Percentiles rank a stretch among this genome's conserved stretches.
Evolutionary conservation across 352 stramenopile genomes (phyloP).

Genomic region (Pythium aristosporum): DNA sequence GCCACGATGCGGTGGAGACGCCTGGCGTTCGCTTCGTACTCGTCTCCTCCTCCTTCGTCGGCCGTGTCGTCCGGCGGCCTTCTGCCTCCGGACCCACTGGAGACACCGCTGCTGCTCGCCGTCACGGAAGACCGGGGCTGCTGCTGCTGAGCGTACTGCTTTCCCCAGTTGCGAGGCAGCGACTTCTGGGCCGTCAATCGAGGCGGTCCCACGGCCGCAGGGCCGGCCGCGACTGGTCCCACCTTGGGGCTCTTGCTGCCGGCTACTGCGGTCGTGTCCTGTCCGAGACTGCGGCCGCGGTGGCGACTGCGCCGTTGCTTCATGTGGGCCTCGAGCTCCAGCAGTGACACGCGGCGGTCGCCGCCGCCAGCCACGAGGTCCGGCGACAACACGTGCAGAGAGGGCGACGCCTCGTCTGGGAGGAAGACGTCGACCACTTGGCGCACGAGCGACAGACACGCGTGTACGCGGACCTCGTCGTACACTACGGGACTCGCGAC

Average conservation of each 20-base stretch:
- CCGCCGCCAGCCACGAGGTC: conserved; percentile 30
- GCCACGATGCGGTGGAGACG: conserved; percentile 45
- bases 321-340: conserved; percentile 58
- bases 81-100: background rate
- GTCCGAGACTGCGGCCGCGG: conserved; percentile 29
- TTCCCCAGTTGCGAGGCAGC: conserved; percentile 67
- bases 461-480: conserved; percentile 58
- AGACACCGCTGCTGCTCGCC: conserved; percentile 16
- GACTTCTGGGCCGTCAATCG: conserved; percentile 35
- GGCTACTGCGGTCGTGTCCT: conserved; percentile 20
- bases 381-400: conserved; percentile 47
- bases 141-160: conserved; percentile 38
- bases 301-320: conserved; percentile 46
- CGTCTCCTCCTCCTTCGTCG: conserved; percentile 2
- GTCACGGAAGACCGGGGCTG: conserved; percentile 20
- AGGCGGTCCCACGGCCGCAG: background rate
- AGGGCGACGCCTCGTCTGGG: conserved; percentile 25
- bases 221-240: conserved; percentile 9
- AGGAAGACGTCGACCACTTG: conserved; percentile 67
- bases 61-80: background rate
- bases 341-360: conserved; percentile 41
- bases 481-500: conserved; percentile 14
- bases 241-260: conserved; percentile 28
- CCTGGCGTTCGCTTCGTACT: conserved; percentile 33
- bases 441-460: conserved; percentile 47